Percentiles rank a stretch among this genome's conserved stretches.
phyloP scores from a whole-genome alignment of 225 moss, liverwort and hornwort genomes.

The Sphagnum contortum region DNA sequence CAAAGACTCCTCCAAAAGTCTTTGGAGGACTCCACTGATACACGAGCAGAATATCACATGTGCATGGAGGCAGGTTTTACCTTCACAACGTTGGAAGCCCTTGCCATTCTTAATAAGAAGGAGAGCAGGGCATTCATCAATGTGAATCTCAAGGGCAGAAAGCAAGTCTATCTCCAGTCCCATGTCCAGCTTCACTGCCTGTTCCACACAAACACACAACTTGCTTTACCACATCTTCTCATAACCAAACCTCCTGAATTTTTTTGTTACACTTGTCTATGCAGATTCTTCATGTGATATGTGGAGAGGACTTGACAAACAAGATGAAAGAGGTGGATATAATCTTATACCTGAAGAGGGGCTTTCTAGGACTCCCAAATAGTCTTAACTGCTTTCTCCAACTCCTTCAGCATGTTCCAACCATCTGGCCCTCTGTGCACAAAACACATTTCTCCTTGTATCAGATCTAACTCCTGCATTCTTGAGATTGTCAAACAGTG shows the following conservation, averaged over 20 bases:
- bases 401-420: constrained; percentile 49
- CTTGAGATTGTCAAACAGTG: no score
- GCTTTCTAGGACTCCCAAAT: constrained; percentile 52
- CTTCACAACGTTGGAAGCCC: constrained; percentile 34
- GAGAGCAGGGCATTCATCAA: constrained; percentile 41
- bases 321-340: no score
- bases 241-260: no score
- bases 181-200: constrained; percentile 58
- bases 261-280: no score
- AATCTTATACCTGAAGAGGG: constrained; percentile 37
- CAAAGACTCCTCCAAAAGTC: no score
- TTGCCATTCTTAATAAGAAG: constrained; percentile 56
- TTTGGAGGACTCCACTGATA: no score
- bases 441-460: not conserved
- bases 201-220: constrained; percentile 2
- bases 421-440: constrained; percentile 34
- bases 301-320: no score
- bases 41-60: no score
- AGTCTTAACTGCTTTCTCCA: constrained; percentile 41
- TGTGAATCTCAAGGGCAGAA: constrained; percentile 28
- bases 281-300: no score
- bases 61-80: constrained; percentile 2
- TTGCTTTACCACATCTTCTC: not conserved
- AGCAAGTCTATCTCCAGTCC: constrained; percentile 52
- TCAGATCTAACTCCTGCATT: no score